phyloP scores from a whole-genome alignment of 2,329 filamentous ascomycete genomes.

The Diaporthe nobilis region DNA sequence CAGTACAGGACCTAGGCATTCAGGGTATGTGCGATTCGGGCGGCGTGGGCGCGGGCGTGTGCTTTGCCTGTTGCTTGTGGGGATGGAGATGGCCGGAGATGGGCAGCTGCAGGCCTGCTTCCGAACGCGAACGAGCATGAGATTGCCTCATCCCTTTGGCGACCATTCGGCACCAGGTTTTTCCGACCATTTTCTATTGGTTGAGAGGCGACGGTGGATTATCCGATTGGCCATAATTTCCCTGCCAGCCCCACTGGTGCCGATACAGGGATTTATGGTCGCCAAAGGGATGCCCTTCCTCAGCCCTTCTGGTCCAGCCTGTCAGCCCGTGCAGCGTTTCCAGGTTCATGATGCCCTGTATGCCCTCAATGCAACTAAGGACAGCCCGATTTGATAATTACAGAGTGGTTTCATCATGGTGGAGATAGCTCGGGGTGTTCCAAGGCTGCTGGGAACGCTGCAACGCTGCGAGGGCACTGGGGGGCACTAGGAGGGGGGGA shows the following conservation, averaged over 20 bases:
- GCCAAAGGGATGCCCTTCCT: not conserved
- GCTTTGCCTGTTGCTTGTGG: not conserved
- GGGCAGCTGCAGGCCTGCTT: conserved; percentile 11
- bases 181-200: no score
- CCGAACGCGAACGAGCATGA: not conserved
- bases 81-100: conserved; percentile 29
- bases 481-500: not conserved
- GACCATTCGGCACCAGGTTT: no score
- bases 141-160: conserved; percentile 13
- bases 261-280: no score
- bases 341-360: not conserved
- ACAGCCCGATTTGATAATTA: conserved; percentile 34
- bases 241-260: no score
- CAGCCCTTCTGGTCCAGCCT: conserved; percentile 3
- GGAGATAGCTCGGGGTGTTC: conserved; percentile 33
- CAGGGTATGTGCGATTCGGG: conserved; percentile 2
- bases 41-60: not conserved
- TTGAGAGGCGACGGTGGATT: no score
- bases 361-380: conserved; percentile 16
- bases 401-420: conserved; percentile 32
- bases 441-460: conserved; percentile 6
- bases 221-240: no score
- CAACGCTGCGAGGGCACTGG: not conserved
- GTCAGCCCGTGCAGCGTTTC: not conserved
- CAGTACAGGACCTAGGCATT: not conserved